Percentiles rank a stretch among this genome's conserved stretches.
phyloP scores from a whole-genome alignment of 148 eudicot species.

The Rhododendron henanense region DNA sequence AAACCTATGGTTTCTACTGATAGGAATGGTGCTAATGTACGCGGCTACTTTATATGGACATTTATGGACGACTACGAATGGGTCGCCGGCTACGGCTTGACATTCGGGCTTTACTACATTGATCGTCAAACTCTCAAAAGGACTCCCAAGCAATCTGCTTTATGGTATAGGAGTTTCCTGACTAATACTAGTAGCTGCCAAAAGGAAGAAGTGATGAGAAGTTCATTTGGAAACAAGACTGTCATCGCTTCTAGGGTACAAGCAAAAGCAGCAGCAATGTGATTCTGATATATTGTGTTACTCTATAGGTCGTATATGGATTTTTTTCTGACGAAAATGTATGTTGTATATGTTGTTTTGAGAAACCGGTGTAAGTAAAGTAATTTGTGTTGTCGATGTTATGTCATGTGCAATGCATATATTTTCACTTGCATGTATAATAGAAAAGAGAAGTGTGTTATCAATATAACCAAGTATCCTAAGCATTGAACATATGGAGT shows the following conservation, averaged over 20 bases:
- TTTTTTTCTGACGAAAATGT: no score
- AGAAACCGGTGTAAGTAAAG: no score
- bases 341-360: no score
- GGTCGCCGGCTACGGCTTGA: slow-evolving; percentile 6
- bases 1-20: no score
- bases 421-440: no score
- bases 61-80: slow-evolving; percentile 26
- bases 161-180: slow-evolving; percentile 14
- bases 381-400: no score
- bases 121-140: slow-evolving; percentile 20
- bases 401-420: no score
- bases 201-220: not conserved
- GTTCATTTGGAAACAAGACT: not conserved
- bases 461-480: no score
- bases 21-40: slow-evolving; percentile 45
- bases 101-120: slow-evolving; percentile 17
- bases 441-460: no score
- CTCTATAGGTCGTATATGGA: no score
- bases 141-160: slow-evolving; percentile 22
- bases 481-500: no score
- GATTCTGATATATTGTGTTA: no score
- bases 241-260: not conserved
- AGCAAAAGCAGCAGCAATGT: not conserved
- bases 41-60: slow-evolving; percentile 22
- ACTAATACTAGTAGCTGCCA: not conserved